Evolutionary conservation across 441 rosid species (phyloP), one percentile per base, ranked within the genome.

Genomic region (Hura crepitans): DNA sequence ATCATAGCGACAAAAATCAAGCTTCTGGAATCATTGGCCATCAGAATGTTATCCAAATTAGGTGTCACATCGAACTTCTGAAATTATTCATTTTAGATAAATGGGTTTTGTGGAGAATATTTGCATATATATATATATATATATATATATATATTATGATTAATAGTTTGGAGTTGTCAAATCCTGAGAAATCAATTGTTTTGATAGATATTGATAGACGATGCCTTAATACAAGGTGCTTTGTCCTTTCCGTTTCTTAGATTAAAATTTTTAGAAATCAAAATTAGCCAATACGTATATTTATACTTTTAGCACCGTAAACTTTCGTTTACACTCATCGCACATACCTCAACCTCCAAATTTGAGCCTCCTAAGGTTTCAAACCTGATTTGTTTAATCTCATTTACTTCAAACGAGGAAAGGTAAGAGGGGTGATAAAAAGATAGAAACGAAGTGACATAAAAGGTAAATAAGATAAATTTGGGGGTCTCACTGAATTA

Each of bases 1-100:
- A 70, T 70, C 65, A 35, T 35, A 43, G 31, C 60, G 65, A 57
- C 72, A 57, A 45, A 51, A 23, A 69, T 57, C 53, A 56, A 43
- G 20, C 64, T 39, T 57, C 27, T 45, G 28, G n/a, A 57, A 57
- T 57, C 28, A 43, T 43, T 43, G 28, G 43, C 30, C 56, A 57
- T 31, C 39, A 45, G 27, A 47, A 15, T 47, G 65, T 59, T 54
- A 46, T 47, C 53, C 33, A 13, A 50, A 10, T 59, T 69, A 57
- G 2, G 22, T n/a, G 31, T 55, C 71, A 39, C 53, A 33, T 6
- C 9, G 28, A 67, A 69, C 12, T 33, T 49, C 50, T 60, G 50
- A 47, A 49, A 4, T 47, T 1, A 13, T 49, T 49, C 27, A 47
- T 5, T 12, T 11, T 31, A 14, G 12, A 43, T 54, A 37, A 23